A percentile compares a stretch with the other conserved stretches of the same genome.
Conservation (phyloP, 345 rosid genomes). For the Lepidium aucheri region DNA sequence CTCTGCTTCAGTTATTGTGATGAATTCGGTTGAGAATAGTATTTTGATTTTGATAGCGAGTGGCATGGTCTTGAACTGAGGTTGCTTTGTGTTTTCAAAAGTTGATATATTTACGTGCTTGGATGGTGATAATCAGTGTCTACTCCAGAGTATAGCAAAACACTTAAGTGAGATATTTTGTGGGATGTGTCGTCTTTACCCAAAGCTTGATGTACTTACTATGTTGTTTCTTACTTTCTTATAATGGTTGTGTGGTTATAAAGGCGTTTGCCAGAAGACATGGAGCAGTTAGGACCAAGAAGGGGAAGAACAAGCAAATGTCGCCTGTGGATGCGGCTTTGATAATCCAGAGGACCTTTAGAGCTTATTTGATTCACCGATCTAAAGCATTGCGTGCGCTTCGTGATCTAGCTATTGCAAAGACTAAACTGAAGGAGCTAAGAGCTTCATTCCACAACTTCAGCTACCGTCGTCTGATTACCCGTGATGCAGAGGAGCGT, state of each 20-base stretch:
- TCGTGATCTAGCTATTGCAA: conserved; percentile 86
- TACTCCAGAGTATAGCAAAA: not conserved
- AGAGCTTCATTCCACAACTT: conserved; percentile 69
- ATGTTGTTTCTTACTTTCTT: not conserved
- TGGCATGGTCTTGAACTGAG: not conserved
- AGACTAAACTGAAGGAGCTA: conserved; percentile 84
- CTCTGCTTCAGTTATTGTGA: not conserved
- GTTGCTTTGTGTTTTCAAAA: not conserved
- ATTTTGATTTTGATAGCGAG: not conserved
- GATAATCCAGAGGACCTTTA: conserved; percentile 71
- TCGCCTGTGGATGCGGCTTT: conserved; percentile 71
- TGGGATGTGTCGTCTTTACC: not conserved
- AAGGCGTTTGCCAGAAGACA: conserved; percentile 80
- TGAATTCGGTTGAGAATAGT: not conserved
- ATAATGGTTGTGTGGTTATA: not conserved
- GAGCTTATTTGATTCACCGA: conserved; percentile 72
- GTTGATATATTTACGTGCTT: conserved; percentile 4
- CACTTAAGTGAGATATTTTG: not conserved
- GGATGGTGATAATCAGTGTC: not conserved
- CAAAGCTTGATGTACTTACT: not conserved
- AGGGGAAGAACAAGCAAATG: conserved; percentile 80
- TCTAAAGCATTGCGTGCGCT: conserved; percentile 80
- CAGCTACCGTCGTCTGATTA: conserved; percentile 64
- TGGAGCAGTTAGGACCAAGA: conserved; percentile 37
- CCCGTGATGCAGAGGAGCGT: conserved; percentile 73